Evolutionary conservation across 768 basidiomycete species (phyloP), one percentile per base, ranked within the genome.

Genomic region (Pleurotus citrinopileatus): DNA sequence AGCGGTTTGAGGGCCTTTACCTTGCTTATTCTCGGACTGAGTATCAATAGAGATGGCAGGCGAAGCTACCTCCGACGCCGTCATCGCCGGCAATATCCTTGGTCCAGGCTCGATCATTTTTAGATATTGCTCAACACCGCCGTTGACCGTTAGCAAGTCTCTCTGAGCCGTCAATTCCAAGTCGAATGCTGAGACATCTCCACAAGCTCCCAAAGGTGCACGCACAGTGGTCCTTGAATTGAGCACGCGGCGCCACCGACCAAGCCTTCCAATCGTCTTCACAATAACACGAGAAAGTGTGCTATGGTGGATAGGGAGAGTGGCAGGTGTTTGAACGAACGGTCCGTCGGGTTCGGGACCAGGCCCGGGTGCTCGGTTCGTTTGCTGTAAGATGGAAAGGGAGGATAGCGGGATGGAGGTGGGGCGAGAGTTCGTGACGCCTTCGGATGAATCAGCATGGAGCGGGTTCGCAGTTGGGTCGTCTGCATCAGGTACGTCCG

Each of bases 181-280:
- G 61, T 91, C 87, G 63, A 91, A 87, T 5, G 85, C 83, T 1
- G 87, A 85, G 1, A 84, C 78, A 55, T 81, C 82, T 20, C 73
- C 70, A 54, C 71, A 75, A 19, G 70, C 67, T 17, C 60, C 67
- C 8, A 70, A 54, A 19, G 67, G 67, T 26, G 61, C 57, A 38
- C 68, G 68, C 17, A 58, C 57, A 53, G 65, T 59, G 15, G 70
- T 63, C 22, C 73, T 66, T 2, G 78, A 70, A 59, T 88, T 84
- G 48, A 94, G 66, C 25, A 89, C 90, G 4, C 92, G 83, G 62
- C 80, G 89, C 89, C 92, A 89, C 8, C 88, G 74, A 1, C 92
- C 92, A 15, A 95, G 70, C 4, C 88, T 80, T 3, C 92, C 90
- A 25, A 94, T 84, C 2, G 92, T 92, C 68, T 84, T 87, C 51